These are phyloP conservation scores for Conoideocrella luteorostrata DNA, from an alignment of 2,329 filamentous ascomycete genomes.

Conservation along the genomic window DNA sequence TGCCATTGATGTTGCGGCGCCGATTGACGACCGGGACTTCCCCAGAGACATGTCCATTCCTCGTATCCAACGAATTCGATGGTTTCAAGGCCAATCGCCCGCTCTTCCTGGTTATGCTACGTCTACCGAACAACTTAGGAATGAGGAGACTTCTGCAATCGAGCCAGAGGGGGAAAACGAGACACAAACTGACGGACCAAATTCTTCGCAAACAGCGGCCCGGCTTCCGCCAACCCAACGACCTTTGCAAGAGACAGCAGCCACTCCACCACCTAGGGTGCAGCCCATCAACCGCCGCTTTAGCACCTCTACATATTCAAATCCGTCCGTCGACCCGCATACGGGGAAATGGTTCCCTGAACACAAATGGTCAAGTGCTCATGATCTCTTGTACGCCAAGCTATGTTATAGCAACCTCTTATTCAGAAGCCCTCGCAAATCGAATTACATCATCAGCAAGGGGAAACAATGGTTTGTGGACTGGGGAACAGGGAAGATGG, in stretches of 20 bases:
- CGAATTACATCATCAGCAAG: slow-evolving; percentile 49
- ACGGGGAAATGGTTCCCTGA: slow-evolving; percentile 52
- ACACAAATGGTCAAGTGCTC: slow-evolving; percentile 47
- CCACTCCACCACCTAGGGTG: slow-evolving; percentile 20
- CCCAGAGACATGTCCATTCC: slow-evolving; percentile 57
- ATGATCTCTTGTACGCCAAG: slow-evolving; percentile 54
- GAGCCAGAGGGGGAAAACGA: neutral
- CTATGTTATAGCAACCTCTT: slow-evolving; percentile 54
- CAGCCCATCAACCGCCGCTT: slow-evolving; percentile 29
- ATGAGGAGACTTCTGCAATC: slow-evolving; percentile 5
- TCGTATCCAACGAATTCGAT: slow-evolving; percentile 46
- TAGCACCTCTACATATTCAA: slow-evolving; percentile 39
- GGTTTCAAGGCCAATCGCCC: slow-evolving; percentile 36
- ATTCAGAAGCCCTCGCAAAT: slow-evolving; percentile 51
- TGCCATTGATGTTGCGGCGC: slow-evolving; percentile 65
- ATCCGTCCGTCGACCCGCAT: slow-evolving; percentile 38
- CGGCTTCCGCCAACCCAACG: slow-evolving; percentile 8
- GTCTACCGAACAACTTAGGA: neutral
- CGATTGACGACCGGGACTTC: slow-evolving; percentile 64
- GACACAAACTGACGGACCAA: slow-evolving; percentile 3
- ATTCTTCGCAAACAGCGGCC: slow-evolving; percentile 1
- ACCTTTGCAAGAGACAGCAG: slow-evolving; percentile 9
- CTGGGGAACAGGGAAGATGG: slow-evolving; percentile 51
- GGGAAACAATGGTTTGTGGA: slow-evolving; percentile 55
- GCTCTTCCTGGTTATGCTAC: slow-evolving; percentile 13